phyloP scores from a whole-genome alignment of 2,329 filamentous ascomycete genomes.

The Pseudogymnoascus verrucosus region DNA sequence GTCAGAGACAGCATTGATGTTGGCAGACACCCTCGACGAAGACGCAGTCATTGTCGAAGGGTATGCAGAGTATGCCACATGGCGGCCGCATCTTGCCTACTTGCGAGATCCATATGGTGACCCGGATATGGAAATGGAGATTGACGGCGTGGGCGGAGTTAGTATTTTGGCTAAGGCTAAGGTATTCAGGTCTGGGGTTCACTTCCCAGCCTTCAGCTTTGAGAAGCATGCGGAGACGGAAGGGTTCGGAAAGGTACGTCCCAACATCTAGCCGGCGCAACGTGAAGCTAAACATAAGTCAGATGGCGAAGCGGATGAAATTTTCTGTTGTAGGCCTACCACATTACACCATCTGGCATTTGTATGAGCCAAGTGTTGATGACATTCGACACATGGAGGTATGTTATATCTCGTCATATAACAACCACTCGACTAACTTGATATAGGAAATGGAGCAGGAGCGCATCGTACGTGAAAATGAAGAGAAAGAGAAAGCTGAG shows the following conservation, averaged over 20 bases:
- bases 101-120: constrained; percentile 94
- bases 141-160: constrained; percentile 94
- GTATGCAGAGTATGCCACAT: constrained; percentile 97
- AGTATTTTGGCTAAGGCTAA: constrained; percentile 94
- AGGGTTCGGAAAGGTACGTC: constrained; percentile 86
- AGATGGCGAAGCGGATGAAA: constrained; percentile 97
- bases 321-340: constrained; percentile 93
- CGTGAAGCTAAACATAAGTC: constrained; percentile 13
- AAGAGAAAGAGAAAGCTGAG: constrained; percentile 67
- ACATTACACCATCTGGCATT: constrained; percentile 98
- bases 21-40: constrained; percentile 92
- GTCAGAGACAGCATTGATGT: constrained; percentile 86
- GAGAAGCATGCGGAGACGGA: constrained; percentile 98
- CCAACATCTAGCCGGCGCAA: neutral
- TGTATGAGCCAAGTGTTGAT: constrained; percentile 98
- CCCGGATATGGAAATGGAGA: constrained; percentile 99
- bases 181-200: constrained; percentile 89
- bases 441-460: constrained; percentile 85
- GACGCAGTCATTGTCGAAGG: constrained; percentile 98
- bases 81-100: constrained; percentile 94
- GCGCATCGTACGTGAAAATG: constrained; percentile 67
- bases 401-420: constrained; percentile 16
- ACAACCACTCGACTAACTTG: constrained; percentile 14
- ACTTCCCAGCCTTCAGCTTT: constrained; percentile 97
- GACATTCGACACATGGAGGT: constrained; percentile 95